Evolutionary conservation across 1,139 yeast genomes (phyloP), one percentile per base, ranked within the genome.

Genomic region (Kodamaea ohmeri): DNA sequence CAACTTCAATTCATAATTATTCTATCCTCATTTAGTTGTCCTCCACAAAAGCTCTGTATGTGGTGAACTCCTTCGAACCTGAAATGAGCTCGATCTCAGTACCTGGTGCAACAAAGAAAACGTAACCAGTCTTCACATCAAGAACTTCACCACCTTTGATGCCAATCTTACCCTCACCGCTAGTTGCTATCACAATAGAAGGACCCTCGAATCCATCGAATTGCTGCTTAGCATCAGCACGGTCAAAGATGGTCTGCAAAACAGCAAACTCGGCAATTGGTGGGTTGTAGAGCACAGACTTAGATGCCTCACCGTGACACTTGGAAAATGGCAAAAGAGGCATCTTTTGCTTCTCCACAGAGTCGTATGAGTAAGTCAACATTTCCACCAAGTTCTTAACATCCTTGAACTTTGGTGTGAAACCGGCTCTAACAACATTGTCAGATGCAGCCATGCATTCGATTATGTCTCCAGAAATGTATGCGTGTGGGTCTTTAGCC

Each of bases 371-470:
- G 62, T 90, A 92, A 3, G 97, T 90, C 61, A 92, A 77, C 95
- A 87, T 88, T 38, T 76, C 79, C 27, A 92, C 97, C 58, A 92
- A 76, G 56, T 85, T 87, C 47, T 82, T 67, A 41, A 92, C 97
- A 61, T 94, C 98, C 67, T 90, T 92, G 70, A 90, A 92, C 65
- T 94, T 92, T 43, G 98, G 98, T 11, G 98, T 92, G 71, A 92
- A 92, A 7, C 98, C 99, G 6, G 97, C 96, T 63, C 98, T 80
- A 34, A 92, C 97, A 42, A 92, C 99, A 56, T 92, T 92, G 61
- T 92, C 99, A 28, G 95, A 83, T 9, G 97, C 97, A 36, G 98
- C 98, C 99, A 92, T 92, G 70, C 98, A 94, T 67, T 92, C 99
- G 55, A 92, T 90, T 51, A 92, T 92, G 61, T 92, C 97, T 49